These are phyloP conservation scores for Boletus tomentosulus DNA, from an alignment of 768 basidiomycete species.

Conservation along the genomic window DNA sequence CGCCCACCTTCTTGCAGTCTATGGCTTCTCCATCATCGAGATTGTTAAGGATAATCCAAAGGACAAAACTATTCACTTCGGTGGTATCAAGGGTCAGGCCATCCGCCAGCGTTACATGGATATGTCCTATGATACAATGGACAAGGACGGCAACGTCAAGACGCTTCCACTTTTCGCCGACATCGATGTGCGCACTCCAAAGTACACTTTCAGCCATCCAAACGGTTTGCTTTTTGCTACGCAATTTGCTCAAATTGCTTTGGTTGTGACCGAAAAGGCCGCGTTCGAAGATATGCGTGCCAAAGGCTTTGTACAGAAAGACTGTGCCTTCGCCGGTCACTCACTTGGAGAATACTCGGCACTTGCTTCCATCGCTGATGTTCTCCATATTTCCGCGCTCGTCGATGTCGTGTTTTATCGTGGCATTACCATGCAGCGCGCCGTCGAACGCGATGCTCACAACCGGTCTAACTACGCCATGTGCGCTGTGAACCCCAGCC, in stretches of 20 bases:
- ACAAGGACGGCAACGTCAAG: constrained; percentile 93
- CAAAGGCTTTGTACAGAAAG: constrained; percentile 90
- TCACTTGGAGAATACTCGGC: constrained; percentile 99
- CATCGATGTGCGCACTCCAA: constrained; percentile 89
- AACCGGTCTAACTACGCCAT: constrained; percentile 97
- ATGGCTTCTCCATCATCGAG: constrained; percentile 98
- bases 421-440: constrained; percentile 99
- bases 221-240: constrained; percentile 94
- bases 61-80: constrained; percentile 97
- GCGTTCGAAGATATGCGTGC: constrained; percentile 98
- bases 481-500: constrained; percentile 98
- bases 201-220: constrained; percentile 98
- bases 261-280: constrained; percentile 97
- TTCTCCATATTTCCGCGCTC: constrained; percentile 89
- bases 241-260: constrained; percentile 97
- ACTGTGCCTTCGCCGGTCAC: constrained; percentile 95
- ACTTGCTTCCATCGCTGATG: constrained; percentile 94
- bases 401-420: constrained; percentile 99
- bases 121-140: constrained; percentile 96
- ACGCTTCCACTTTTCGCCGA: constrained; percentile 95
- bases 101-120: constrained; percentile 99
- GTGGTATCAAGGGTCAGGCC: constrained; percentile 97
- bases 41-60: constrained; percentile 99
- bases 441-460: constrained; percentile 90
- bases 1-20: constrained; percentile 86